Base-by-base conservation (phyloP, 108 stramenopile genomes). In the Bacterosira constricta region DNA sequence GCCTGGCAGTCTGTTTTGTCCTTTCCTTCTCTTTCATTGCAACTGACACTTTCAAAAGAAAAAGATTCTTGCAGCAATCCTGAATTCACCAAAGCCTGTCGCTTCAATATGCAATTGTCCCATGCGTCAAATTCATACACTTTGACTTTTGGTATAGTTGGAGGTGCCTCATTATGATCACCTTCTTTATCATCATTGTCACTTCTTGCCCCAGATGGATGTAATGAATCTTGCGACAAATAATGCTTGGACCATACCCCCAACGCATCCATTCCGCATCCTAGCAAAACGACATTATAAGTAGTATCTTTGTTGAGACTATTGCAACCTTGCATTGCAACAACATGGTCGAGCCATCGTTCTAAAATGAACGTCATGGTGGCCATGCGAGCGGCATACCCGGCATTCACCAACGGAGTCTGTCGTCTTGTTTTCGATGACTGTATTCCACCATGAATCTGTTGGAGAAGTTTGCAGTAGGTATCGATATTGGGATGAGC, bases 321-420 rank as follows among this genome's bases (percentile, higher is more conserved):
- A 1, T 30, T 25, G 21, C 49, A 9, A 2, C 49, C 27, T 11
- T 29, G 17, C 51, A 1, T 29, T 13, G 3, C 51, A 8, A 2
- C 53, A 41, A 23, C 12, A 6, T 20, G 13, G 45, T 64, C 54
- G 15, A 77, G 44, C 76, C 76, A 77, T 26, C 57, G 27, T 23
- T 74, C 65, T 2, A 79, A 35, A 25, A 73, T 41, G 39, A 77
- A 69, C 1, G 82, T 80, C 44, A 89, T 77, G 25, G 75, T 63
- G 34, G 87, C 71, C 46, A 93, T 77, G 3, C 92, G 80, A 1
- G 83, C 69, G 2, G 89, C 88, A 65, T 93, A 93, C 55, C 89
- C 89, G 1, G 89, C 89, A 77, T 90, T 85, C n/a, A 93, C 89
- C 30, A 93, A 60, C 0, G 92, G 89, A 11, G 88, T 86, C 71